Percentiles rank a stretch among this genome's conserved stretches.
Conservation (phyloP, 2,329 filamentous ascomycete species). For the Aspergillus fijiensis region DNA sequence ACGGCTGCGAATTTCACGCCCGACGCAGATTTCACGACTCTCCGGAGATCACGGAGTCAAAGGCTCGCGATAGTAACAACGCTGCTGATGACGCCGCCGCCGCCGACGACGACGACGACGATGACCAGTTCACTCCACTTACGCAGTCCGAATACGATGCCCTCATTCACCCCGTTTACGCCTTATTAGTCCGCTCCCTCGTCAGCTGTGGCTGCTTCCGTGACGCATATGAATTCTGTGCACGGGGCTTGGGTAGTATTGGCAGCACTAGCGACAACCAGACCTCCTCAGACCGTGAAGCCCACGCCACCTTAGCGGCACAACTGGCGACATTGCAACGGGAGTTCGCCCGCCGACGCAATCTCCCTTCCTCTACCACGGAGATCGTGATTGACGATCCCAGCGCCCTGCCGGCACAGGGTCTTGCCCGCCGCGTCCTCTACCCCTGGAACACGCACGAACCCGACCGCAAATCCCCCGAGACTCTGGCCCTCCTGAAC, state of each 20-base stretch:
- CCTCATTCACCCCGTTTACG: constrained; percentile 38
- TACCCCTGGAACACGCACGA: constrained; percentile 65
- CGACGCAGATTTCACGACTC: constrained; percentile 44
- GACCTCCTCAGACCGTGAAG: constrained; percentile 7
- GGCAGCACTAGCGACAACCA: constrained; percentile 11
- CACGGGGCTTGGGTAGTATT: constrained; percentile 30
- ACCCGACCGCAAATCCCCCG: constrained; percentile 55
- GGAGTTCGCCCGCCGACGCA: constrained; percentile 24
- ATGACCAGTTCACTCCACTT: constrained; percentile 29
- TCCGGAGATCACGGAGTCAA: constrained; percentile 25
- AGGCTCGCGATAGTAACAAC: neutral
- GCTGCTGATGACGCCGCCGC: constrained; percentile 21
- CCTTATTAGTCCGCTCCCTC: constrained; percentile 38
- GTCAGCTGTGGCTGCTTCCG: constrained; percentile 41
- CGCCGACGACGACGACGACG: constrained; percentile 41
- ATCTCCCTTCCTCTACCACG: neutral
- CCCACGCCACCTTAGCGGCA: constrained; percentile 20
- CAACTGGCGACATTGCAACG: constrained; percentile 32
- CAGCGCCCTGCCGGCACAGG: constrained; percentile 36
- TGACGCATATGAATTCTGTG: constrained; percentile 43
- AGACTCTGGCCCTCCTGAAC: constrained; percentile 68
- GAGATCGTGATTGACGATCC: constrained; percentile 26
- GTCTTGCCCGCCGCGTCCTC: constrained; percentile 52
- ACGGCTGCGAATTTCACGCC: constrained; percentile 80
- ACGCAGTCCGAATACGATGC: constrained; percentile 37